Base-by-base conservation (phyloP, 768 basidiomycete species). In the Rhodotorula babjevae region DNA sequence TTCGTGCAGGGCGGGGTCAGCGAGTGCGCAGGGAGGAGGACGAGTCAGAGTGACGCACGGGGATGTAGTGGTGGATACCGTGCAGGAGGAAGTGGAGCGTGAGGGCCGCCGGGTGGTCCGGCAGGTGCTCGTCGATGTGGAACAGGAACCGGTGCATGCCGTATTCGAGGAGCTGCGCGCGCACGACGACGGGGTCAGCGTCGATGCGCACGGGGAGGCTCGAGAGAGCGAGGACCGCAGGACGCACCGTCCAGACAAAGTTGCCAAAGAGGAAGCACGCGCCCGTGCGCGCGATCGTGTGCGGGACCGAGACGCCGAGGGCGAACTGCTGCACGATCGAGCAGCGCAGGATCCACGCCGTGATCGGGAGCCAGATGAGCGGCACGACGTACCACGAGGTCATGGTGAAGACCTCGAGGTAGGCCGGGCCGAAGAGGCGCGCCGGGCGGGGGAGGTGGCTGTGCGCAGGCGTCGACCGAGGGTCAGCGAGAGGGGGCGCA, bases 301-400 rank as follows among this genome's bases (percentile, higher is more conserved):
- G 75, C 14, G 59, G 3, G 16, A 68, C n/a, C 4, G 53, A 0
- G 9, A 67, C 16, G 44, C 71, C 72, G 6, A 9, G 29, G 55
- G 87, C 85, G 83, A 93, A 46, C 84, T 93, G 91, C 64, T 83
- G 82, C 66, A 89, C 81, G 68, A 88, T 79, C n/a, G 92, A 92
- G 56, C 92, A 90, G 72, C 87, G 81, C 83, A 90, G 88, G 77
- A 98, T 83, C 82, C 91, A 91, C 42, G 80, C 77, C 14, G 90
- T 82, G 78, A 98, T 94, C 36, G 96, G 96, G 25, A 88, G 84
- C 96, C 96, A 99, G 77, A 98, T 79, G 44, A 88, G 77, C 23
- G 96, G 96, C 23, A 99, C 90, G 3, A 94, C 89, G 81, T 88
- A 98, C 96, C 96, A 99, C 70, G 87, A 83, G 40, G 94, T 95